Percentiles rank a stretch among this genome's conserved stretches.
phyloP scores from a whole-genome alignment of 1,284 basidiomycete species.

The Leccinum ponderosum region DNA sequence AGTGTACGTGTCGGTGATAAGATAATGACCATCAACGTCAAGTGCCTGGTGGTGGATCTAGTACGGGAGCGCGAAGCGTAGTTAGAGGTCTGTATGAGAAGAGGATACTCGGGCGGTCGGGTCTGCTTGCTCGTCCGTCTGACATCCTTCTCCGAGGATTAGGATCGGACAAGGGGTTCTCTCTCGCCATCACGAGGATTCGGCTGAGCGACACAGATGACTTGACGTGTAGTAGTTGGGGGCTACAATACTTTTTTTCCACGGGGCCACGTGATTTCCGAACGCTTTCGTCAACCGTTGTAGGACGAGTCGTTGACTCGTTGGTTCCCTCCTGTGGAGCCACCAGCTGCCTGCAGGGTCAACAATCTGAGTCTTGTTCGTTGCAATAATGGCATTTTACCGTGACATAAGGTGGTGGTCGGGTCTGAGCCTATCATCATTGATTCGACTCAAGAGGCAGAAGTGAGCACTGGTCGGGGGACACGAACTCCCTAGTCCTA shows the following conservation, averaged over 20 bases:
- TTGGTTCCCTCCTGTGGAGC: not conserved
- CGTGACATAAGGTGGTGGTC: not conserved
- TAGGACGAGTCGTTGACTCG: not conserved
- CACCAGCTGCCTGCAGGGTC: not conserved
- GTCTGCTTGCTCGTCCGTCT: too few species aligned
- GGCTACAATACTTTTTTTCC: slow-evolving; percentile 7
- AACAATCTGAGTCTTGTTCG: slow-evolving; percentile 2
- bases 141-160: too few species aligned
- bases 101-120: too few species aligned
- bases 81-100: too few species aligned
- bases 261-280: slow-evolving; percentile 8
- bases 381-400: slow-evolving; percentile 5
- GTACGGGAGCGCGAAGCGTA: too few species aligned
- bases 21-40: not conserved
- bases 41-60: too few species aligned
- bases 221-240: slow-evolving; percentile 1
- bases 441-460: not conserved
- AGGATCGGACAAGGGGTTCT: too few species aligned
- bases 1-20: not conserved
- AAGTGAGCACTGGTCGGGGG: too few species aligned
- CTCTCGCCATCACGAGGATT: too few species aligned
- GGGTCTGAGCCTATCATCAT: not conserved
- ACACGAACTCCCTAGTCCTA: too few species aligned
- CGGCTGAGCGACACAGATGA: not conserved
- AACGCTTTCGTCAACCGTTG: too few species aligned